Base-by-base conservation (phyloP, 768 basidiomycete genomes). In the Favolaschia claudopus region DNA sequence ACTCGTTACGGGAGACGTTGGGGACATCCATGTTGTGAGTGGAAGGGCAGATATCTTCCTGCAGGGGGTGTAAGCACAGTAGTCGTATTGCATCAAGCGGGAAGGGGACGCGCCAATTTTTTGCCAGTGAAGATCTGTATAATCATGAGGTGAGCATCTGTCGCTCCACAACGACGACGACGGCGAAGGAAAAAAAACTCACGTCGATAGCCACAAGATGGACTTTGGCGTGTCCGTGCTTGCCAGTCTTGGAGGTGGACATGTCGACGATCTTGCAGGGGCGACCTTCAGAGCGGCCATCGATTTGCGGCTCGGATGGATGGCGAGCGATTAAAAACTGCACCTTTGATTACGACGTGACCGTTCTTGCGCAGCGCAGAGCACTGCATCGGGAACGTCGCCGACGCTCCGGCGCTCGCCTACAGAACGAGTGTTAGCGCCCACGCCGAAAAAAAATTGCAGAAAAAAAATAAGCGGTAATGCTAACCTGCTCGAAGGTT, bases 11-110 rank as follows among this genome's bases (percentile, higher is more conserved):
- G 45, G 27, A 61, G 74, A 99, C 95, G 79, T 97, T 92, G 76
- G 96, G 96, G 70, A 97, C 96, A 68, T 98, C 96, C 93, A 99
- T 95, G 84, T 99, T 99, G 87, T 99, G 97, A 75, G 96, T 99
- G 73, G 95, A 96, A 70, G 94, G 94, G 68, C 75, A 93, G 76
- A 95, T 92, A 84, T 93, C 93, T 86, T 95, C 93, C 91, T 93
- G 73, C 78, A 62, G 33, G 34, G 19, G 37, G 29, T 31, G 57
- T 53, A 28, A 63, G 48, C 50, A 17, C 45, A 60, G 58, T n/a
- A 28, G 33, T 44, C 39, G 40, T 39, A 37, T n/a, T n/a, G n/a
- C n/a, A n/a, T n/a, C 13, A 39, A 28, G 28, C 40, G 22, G 13
- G 12, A 20, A 64, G 15, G 60, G 67, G 66, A 82, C 89, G 76